A percentile compares a stretch with the other conserved stretches of the same genome.
These are phyloP conservation scores for Candida odintsovae DNA, from an alignment of 805 yeast genomes.

Conservation along the genomic window DNA sequence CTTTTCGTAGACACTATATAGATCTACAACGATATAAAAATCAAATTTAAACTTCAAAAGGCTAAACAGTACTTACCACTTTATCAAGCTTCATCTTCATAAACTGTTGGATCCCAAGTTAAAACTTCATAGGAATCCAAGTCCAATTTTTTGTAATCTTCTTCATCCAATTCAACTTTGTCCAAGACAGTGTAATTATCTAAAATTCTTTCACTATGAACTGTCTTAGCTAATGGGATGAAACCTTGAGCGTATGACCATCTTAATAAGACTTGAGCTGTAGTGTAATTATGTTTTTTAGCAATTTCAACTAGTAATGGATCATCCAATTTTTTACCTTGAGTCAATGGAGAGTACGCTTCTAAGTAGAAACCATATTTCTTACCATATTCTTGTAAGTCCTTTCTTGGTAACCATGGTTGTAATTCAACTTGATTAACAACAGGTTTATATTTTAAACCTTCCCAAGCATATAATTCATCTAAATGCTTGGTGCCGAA, in stretches of 20 bases:
- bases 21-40: too few relatives aligned
- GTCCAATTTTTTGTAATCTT: constrained; percentile 36
- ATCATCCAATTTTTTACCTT: constrained; percentile 17
- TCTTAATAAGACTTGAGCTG: constrained; percentile 60
- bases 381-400: constrained; percentile 17
- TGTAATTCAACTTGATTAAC: constrained; percentile 56
- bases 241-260: constrained; percentile 74
- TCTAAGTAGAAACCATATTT: constrained; percentile 16
- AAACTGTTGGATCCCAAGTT: constrained; percentile 49
- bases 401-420: constrained; percentile 23
- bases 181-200: constrained; percentile 50
- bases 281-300: constrained; percentile 35
- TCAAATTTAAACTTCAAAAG: too few relatives aligned
- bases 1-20: too few relatives aligned
- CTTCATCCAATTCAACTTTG: constrained; percentile 35
- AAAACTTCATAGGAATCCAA: constrained; percentile 55
- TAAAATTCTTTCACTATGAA: constrained; percentile 43
- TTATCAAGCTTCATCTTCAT: constrained; percentile 2
- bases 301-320: constrained; percentile 17
- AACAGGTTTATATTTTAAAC: constrained; percentile 52
- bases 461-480: constrained; percentile 55
- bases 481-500: constrained; percentile 61
- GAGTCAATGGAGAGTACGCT: constrained; percentile 21
- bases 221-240: constrained; percentile 66
- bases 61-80: too few relatives aligned